Base-by-base conservation (phyloP, 2,329 filamentous ascomycete species). In the Cladophialophora exuberans region DNA sequence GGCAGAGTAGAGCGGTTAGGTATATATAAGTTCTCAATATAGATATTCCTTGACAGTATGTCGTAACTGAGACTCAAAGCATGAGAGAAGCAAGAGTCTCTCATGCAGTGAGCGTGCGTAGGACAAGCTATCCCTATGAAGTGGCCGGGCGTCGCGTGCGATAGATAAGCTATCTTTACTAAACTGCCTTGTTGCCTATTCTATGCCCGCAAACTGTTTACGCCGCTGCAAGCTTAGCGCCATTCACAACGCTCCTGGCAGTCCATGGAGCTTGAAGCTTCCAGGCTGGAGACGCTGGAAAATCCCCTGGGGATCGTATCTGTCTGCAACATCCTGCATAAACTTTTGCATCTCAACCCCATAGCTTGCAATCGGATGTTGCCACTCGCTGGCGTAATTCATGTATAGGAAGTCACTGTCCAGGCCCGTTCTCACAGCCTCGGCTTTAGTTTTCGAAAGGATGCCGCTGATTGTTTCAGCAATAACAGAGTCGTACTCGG, bases 331-430 rank as follows among this genome's bases (percentile, higher is more conserved):
- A 1, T 59, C 52, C 51, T 65, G 65, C 61, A 78, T 50, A 18
- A 59, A 66, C 22, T 61, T 44, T 28, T 67, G 57, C 39, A 72
- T 78, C 6, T 55, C 64, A 11, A 52, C 41, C 1, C 76, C 75
- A 55, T 78, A 80, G 23, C 72, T 70, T 3, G 63, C 53, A 33
- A 79, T 61, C 1, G 73, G 68, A 56, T 72, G 68, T 60, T 79
- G 74, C 50, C 66, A 73, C 62, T 68, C 65, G 47, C 67, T 68
- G 4, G 76, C 76, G 55, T 79, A 78, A 60, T 79, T 79, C 70
- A 78, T 73, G 58, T 78, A 79, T 17, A 76, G 58, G 51, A 68
- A 78, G 18, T 64, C 48, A 10, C 66, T 57, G 31, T 60, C 54
- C 2, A 73, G 26, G 0, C 66, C 67, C 26, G 61, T 56, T 48